These are phyloP conservation scores for Cercospora sp. DNA, from an alignment of 2,329 filamentous ascomycete species.

Conservation along the genomic window DNA sequence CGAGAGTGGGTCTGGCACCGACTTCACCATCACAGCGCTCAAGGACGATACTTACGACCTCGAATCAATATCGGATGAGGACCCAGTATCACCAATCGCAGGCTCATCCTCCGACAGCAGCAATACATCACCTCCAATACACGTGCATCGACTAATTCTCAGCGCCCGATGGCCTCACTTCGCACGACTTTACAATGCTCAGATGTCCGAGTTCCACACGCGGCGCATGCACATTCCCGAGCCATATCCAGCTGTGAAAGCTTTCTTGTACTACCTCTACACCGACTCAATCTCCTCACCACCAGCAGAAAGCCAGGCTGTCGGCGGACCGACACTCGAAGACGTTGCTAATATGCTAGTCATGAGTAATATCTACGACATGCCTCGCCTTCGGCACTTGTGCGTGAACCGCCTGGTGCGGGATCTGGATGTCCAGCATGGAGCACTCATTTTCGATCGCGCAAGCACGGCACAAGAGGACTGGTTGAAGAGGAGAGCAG, in stretches of 20 bases:
- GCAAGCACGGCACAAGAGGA: constrained; percentile 87
- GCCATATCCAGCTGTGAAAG: constrained; percentile 88
- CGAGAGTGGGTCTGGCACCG: constrained; percentile 80
- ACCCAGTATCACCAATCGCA: constrained; percentile 22
- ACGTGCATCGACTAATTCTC: constrained; percentile 92
- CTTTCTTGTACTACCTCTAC: constrained; percentile 95
- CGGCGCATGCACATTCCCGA: constrained; percentile 98
- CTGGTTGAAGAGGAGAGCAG: constrained; percentile 87
- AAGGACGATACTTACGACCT: constrained; percentile 63
- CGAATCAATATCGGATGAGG: constrained; percentile 64
- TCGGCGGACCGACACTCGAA: constrained; percentile 60
- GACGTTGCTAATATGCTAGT: constrained; percentile 93
- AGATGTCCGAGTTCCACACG: constrained; percentile 97
- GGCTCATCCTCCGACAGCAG: constrained; percentile 21
- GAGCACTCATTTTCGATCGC: constrained; percentile 94
- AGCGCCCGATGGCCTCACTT: constrained; percentile 98
- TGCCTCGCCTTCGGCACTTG: constrained; percentile 85
- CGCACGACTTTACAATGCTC: constrained; percentile 81
- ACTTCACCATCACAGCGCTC: constrained; percentile 88
- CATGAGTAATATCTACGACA: constrained; percentile 97
- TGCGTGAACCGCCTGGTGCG: constrained; percentile 88
- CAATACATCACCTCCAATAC: constrained; percentile 75
- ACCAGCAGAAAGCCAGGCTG: constrained; percentile 29
- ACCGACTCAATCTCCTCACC: constrained; percentile 75
- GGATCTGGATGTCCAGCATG: constrained; percentile 91